Evolutionary conservation across 2,329 filamentous ascomycete species (phyloP).

Genomic region (Chaetomiaceae sp.): DNA sequence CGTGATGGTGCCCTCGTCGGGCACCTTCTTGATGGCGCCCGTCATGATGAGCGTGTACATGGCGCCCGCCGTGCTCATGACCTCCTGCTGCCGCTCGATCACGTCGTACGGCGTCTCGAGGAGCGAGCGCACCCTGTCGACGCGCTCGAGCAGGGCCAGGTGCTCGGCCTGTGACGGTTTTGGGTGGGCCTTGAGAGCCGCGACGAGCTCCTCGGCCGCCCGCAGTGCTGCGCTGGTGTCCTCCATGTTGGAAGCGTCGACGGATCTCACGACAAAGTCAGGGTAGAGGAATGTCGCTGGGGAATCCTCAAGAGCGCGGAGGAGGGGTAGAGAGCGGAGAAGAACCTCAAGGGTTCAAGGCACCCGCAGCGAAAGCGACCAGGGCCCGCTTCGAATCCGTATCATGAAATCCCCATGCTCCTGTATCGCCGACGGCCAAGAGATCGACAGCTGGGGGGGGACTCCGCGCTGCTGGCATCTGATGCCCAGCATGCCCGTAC

Average conservation of each 20-base stretch:
- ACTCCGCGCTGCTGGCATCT: neutral
- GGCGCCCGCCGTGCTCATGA: conserved; percentile 24
- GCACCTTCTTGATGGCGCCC: conserved; percentile 28
- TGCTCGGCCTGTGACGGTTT: conserved; percentile 12
- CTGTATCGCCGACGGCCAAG: neutral
- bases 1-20: conserved; percentile 23
- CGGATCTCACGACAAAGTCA: neutral
- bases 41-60: conserved; percentile 29
- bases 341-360: neutral
- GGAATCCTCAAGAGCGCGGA: neutral
- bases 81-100: conserved; percentile 26
- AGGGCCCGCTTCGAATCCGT: neutral
- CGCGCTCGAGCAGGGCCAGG: conserved; percentile 23
- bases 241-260: conserved; percentile 6
- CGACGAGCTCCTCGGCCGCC: conserved; percentile 29
- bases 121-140: conserved; percentile 24
- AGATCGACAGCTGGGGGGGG: neutral
- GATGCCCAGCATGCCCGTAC: neutral
- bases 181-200: conserved; percentile 27
- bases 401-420: neutral
- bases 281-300: neutral
- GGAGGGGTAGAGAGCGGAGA: conserved; percentile 8
- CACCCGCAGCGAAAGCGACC: conserved; percentile 7
- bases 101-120: conserved; percentile 30
- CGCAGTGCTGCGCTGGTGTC: conserved; percentile 21